Base-by-base conservation (phyloP, 148 eudicot genomes). In the Camellia sinensis region DNA sequence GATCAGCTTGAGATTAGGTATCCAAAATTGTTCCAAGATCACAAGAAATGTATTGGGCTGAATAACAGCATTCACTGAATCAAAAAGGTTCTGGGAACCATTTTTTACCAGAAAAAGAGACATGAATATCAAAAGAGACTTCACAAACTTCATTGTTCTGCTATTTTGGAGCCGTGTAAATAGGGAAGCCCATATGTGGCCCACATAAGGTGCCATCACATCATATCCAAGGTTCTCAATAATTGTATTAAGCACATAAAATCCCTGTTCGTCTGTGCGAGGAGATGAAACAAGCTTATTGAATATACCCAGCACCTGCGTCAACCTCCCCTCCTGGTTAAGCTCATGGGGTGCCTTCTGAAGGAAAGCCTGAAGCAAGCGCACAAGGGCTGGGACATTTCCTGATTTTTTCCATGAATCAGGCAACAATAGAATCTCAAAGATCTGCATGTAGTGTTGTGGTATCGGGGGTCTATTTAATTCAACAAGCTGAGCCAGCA, bases 381-480 rank as follows among this genome's bases (percentile, higher is more conserved):
- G 95, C 29, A 95, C 98, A 73, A 95, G 92, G 29, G 97, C 95
- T 14, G 98, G 98, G 71, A 95, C 98, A 88, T 95, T 92, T 74
- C 92, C 91, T 54, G 94, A 75, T 82, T 89, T 92, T 71, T 85
- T 89, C 98, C 98, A 95, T 70, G 87, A 79, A 52, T 94, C 94
- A 62, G 94, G 97, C 43, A 80, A 77, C 73, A 92, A 85, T 22
- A 92, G 90, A 80, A 95, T 84, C 37, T 87, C 84, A 82, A 92
- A 95, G 81, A 92, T 86, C 75, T 88, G 92, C 91, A 92, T 89
- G 84, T 95, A 95, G 84, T 85, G 89, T 43, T 80, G 76, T 22
- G 93, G 95, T 54, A 89, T 81, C 53, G 93, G 97, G 45, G 92
- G 86, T 65, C 83, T 85, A 82, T 89, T 95, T 87, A 92, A 82